Base-by-base conservation (phyloP, 768 basidiomycete species). In the Pleurotus pulmonarius region DNA sequence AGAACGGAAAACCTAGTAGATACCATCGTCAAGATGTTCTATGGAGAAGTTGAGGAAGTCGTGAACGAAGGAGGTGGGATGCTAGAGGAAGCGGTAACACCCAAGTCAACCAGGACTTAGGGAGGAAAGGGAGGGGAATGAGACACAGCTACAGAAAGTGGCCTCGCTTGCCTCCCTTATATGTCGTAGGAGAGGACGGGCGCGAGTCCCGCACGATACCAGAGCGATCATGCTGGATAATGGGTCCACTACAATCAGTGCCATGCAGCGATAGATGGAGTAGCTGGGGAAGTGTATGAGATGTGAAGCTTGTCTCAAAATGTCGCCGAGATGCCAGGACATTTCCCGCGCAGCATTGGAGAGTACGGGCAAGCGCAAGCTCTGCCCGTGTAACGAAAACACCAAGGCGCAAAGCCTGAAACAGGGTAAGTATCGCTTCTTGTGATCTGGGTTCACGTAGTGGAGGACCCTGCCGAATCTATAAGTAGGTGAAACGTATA, bases 61-160 rank as follows among this genome's bases (percentile, higher is more conserved):
- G 51, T 44, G 41, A 16, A 44, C 41, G 41, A 16, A 25, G 39
- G 39, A n/a, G 20, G 51, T n/a, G 20, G 16, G 11, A 11, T 34
- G 12, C 16, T n/a, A 41, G n/a, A 47, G 16, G 46, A 8, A 47
- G 24, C 8, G 25, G 38, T 29, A 26, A 37, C 16, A 7, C n/a
- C 29, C 26, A 41, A 53, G 51, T 53, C 51, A 41, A 53, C 51
- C 51, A 24, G 51, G 51, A 53, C 51, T 53, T n/a, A 20, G 51
- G 38, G 48, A 12, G 51, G 26, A 22, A 37, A 39, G 34, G 16
- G 38, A 41, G 37, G 24, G 34, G 37, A n/a, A 6, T 25, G 39
- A 39, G 41, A 39, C 51, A 39, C 51, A 53, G 51, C 51, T 53
- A 24, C 6, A 41, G 51, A 40, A 22, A 38, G 16, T 9, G 3